Conservation (phyloP, 2,329 filamentous ascomycete species). For the Delphinella strobiligena region DNA sequence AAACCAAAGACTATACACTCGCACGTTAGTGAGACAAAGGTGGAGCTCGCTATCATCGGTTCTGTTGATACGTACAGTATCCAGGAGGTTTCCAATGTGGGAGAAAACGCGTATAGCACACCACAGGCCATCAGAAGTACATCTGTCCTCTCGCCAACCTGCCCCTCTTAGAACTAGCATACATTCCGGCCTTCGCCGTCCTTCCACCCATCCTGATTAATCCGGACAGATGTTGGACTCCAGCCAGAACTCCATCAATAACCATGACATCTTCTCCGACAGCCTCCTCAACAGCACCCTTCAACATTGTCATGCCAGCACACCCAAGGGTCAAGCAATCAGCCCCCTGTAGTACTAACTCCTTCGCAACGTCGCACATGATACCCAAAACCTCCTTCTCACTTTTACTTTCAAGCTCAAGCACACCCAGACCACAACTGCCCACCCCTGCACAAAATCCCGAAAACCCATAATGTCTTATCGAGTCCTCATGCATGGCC, state of each 20-base stretch:
- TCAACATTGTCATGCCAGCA: slow-evolving; percentile 38
- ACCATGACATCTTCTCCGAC: slow-evolving; percentile 36
- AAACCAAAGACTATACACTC: too few relatives aligned
- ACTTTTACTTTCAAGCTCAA: slow-evolving; percentile 32
- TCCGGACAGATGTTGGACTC: slow-evolving; percentile 34
- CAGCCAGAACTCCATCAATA: slow-evolving; percentile 39
- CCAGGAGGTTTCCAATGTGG: too few relatives aligned
- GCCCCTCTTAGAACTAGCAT: slow-evolving; percentile 26
- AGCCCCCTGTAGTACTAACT: slow-evolving; percentile 29
- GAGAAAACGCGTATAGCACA: too few relatives aligned
- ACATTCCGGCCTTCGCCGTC: slow-evolving; percentile 34
- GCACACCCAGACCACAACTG: slow-evolving; percentile 30
- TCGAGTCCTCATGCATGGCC: slow-evolving; percentile 28
- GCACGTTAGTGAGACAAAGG: too few relatives aligned
- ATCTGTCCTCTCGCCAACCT: slow-evolving; percentile 28
- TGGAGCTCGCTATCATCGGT: too few relatives aligned
- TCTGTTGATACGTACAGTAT: too few relatives aligned
- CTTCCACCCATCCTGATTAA: slow-evolving; percentile 33
- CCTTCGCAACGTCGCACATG: slow-evolving; percentile 27
- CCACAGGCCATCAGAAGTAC: slow-evolving; percentile 22
- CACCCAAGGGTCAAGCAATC: slow-evolving; percentile 35
- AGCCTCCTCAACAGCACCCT: slow-evolving; percentile 32
- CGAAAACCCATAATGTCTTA: slow-evolving; percentile 30
- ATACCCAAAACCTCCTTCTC: slow-evolving; percentile 26
- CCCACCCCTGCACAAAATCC: slow-evolving; percentile 32